Conservation (phyloP, 257 asterid species). For the Lycium ferocissimum region DNA sequence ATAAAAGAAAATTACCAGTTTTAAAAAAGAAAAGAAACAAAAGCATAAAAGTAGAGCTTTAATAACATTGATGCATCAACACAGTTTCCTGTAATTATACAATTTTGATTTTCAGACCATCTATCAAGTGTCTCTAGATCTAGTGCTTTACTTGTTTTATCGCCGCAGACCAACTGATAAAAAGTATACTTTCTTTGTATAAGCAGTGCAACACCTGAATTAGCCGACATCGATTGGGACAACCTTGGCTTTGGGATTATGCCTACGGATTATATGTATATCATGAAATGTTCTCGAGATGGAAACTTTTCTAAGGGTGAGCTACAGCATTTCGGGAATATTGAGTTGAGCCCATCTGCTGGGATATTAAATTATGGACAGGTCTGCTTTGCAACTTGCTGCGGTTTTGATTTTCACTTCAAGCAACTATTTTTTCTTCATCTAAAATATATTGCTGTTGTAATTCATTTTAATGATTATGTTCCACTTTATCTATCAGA, state of each 20-base stretch:
- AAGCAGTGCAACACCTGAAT: constrained; percentile 48
- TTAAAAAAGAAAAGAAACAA: no score
- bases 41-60: background rate
- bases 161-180: no score
- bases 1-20: background rate
- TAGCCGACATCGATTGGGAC: constrained; percentile 89
- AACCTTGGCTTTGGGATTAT: constrained; percentile 78
- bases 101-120: background rate
- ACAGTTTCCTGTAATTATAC: background rate
- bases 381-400: constrained; percentile 43
- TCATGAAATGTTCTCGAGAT: constrained; percentile 80
- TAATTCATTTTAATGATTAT: background rate
- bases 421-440: no score
- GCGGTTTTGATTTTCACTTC: no score
- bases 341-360: constrained; percentile 93
- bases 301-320: constrained; percentile 76
- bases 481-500: background rate
- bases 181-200: no score
- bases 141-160: background rate
- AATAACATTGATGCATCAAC: background rate
- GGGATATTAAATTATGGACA: constrained; percentile 95
- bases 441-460: no score
- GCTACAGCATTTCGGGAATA: constrained; percentile 86
- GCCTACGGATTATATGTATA: constrained; percentile 91
- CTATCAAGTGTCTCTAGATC: background rate